These are phyloP conservation scores for Citrus reticulata DNA, from an alignment of 345 rosid genomes.

Conservation along the genomic window DNA sequence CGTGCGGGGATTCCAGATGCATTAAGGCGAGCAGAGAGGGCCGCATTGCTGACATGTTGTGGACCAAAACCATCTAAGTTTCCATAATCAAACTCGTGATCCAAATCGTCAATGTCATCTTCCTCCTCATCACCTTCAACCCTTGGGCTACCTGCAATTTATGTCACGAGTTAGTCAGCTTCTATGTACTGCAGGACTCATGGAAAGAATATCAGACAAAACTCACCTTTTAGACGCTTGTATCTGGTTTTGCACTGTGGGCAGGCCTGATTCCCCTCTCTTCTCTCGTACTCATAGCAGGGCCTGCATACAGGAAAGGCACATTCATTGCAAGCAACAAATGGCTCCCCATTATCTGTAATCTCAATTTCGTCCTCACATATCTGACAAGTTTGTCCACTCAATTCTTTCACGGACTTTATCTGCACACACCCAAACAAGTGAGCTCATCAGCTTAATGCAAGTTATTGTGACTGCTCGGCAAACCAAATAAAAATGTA, in stretches of 20 bases:
- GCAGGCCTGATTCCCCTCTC: conserved; percentile 95
- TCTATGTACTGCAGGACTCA: neutral
- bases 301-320: conserved; percentile 98
- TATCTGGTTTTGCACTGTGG: conserved; percentile 96
- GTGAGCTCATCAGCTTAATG: conserved; percentile 12
- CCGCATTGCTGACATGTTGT: conserved; percentile 57
- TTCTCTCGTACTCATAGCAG: conserved; percentile 93
- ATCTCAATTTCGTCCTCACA: conserved; percentile 89
- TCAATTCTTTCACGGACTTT: conserved; percentile 78
- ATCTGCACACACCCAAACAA: conserved; percentile 44
- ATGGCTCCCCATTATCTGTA: conserved; percentile 63
- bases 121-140: conserved; percentile 98
- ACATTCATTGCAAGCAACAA: conserved; percentile 97
- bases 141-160: conserved; percentile 76
- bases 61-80: conserved; percentile 50
- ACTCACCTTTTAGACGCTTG: conserved; percentile 81
- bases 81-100: conserved; percentile 77
- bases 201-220: conserved; percentile 2
- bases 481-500: neutral
- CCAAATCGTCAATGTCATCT: conserved; percentile 89
- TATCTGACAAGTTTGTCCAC: conserved; percentile 88
- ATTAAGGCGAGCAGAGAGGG: conserved; percentile 40
- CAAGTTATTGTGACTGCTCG: neutral
- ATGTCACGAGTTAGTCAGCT: neutral
- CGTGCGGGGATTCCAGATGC: conserved; percentile 38